Evolutionary conservation across 495 filamentous ascomycete genomes (phyloP), one percentile per base, ranked within the genome.

Genomic region (Aspergillus incahuasiensis): DNA sequence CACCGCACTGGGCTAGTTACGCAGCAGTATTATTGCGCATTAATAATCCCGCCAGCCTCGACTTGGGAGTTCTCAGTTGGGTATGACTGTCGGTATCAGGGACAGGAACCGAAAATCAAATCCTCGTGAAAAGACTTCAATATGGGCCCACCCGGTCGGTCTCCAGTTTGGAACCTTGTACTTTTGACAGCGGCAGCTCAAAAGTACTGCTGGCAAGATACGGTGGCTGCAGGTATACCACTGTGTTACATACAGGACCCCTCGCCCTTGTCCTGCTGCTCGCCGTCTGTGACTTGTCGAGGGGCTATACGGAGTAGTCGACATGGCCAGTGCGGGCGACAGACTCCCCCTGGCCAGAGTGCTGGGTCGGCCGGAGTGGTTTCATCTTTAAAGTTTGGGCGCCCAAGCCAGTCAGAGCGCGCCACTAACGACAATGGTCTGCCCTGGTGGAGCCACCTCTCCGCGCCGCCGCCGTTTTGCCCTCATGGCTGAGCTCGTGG

Each of bases 251-350:
- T 35, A 35, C 32, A 11, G 8, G 12, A 35, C 12, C 12, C 32
- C 32, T 15, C 32, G 3, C 32, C 6, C 12, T 5, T 35, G 6
- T 5, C 32, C 13, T 35, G 6, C 9, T 12, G 13, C 32, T 12
- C 32, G 2, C 32, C 32, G 6, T 35, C 32, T 12, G 8, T 11
- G 32, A 15, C 6, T 15, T 3, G 32, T 11, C 5, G 34, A 38
- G 34, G 41, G 28, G 13, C 58, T 48, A 43, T 47, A 38, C 56
- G 50, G 44, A 64, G n/a, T n/a, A 45, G 42, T 56, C 38, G 28
- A 59, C 21, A 54, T 54, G 53, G 61, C 66, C 62, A 69, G 65
- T 44, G 63, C 65, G 66, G 62, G 64, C 66, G 68, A 65, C 67
- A 30, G 28, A 30, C 67, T 63, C 62, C 65, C 58, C 66, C 59